phyloP scores from a whole-genome alignment of 2,329 filamentous ascomycete species.

The Chalaropsis thielavioides region DNA sequence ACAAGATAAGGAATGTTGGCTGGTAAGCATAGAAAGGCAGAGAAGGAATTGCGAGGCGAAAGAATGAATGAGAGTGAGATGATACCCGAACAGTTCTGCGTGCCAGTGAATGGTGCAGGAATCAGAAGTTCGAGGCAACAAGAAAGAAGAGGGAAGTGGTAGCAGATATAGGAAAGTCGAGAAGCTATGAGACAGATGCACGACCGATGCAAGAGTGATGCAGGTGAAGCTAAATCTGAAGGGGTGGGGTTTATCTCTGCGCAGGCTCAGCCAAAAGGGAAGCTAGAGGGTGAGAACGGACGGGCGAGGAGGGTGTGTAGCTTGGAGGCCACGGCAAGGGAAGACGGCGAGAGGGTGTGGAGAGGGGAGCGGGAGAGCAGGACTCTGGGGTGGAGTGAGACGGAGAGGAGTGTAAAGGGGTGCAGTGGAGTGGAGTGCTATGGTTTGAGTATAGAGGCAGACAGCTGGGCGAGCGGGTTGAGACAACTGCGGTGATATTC shows the following conservation, averaged over 20 bases:
- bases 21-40: background rate
- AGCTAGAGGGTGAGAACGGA: background rate
- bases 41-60: conserved; percentile 11
- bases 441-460: background rate
- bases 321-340: background rate
- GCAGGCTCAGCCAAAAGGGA: background rate
- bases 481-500: background rate
- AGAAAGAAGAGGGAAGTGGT: conserved; percentile 4
- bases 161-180: conserved; percentile 11
- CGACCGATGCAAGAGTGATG: background rate
- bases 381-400: background rate
- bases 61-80: conserved; percentile 11
- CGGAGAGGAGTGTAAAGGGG: background rate
- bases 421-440: no score
- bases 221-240: background rate
- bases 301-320: background rate
- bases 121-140: conserved; percentile 3
- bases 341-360: background rate
- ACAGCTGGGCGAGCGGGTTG: background rate
- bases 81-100: conserved; percentile 9
- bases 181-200: background rate
- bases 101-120: conserved; percentile 12
- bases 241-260: background rate
- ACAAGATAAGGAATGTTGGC: conserved; percentile 8
- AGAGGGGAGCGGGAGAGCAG: background rate